Conservation (phyloP, 2,329 filamentous ascomycete species). For the Coniosporium tulheliwenetii region DNA sequence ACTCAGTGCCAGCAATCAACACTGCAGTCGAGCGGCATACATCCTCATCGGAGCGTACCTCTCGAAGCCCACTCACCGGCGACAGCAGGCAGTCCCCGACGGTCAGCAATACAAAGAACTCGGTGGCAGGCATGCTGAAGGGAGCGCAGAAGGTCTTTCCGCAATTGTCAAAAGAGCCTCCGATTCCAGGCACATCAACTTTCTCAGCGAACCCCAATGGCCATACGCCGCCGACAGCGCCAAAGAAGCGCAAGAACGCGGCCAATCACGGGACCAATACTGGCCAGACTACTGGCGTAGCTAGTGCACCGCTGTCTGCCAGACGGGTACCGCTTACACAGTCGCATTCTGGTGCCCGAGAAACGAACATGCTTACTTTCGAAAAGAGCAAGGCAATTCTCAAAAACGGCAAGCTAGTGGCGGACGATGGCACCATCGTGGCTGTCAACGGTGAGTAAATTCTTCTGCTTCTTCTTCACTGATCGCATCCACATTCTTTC, state of each 20-base stretch:
- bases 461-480: neutral
- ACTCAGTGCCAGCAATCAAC: constrained; percentile 38
- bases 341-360: constrained; percentile 26
- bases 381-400: constrained; percentile 53
- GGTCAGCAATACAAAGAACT: constrained; percentile 11
- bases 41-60: constrained; percentile 15
- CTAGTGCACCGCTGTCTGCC: constrained; percentile 3
- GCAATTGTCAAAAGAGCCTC: constrained; percentile 21
- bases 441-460: constrained; percentile 63
- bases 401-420: constrained; percentile 62
- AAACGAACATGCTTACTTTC: constrained; percentile 84
- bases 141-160: too few relatives aligned
- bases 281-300: neutral
- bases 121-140: too few relatives aligned
- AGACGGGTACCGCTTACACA: constrained; percentile 4
- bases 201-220: constrained; percentile 35
- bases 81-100: neutral
- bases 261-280: constrained; percentile 10
- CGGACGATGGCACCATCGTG: constrained; percentile 80
- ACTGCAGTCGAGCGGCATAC: constrained; percentile 42
- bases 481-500: constrained; percentile 6
- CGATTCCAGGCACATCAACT: constrained; percentile 42
- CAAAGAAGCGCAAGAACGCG: constrained; percentile 88
- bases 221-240: constrained; percentile 28
- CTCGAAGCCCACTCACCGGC: constrained; percentile 1